Evolutionary conservation across 768 basidiomycete genomes (phyloP).

Genomic region (Suillus spraguei): DNA sequence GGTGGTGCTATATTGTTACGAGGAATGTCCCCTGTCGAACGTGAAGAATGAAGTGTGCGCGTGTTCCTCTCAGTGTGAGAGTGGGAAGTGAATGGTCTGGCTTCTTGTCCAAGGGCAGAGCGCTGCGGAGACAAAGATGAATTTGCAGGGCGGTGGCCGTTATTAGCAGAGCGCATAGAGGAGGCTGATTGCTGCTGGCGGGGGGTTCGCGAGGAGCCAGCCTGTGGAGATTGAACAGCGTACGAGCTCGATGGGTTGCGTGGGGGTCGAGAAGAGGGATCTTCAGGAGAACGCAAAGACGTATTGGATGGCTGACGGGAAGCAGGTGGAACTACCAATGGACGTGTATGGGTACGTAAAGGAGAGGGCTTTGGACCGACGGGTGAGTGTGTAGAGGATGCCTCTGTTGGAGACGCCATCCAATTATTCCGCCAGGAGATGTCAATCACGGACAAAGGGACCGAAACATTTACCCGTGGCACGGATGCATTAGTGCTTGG

Average conservation of each 20-base stretch:
- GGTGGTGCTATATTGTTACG: conserved; percentile 3
- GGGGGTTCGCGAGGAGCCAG: neutral
- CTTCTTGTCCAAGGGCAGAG: neutral
- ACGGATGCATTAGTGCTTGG: conserved; percentile 3
- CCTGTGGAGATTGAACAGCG: neutral
- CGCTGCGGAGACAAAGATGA: neutral
- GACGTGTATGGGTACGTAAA: neutral
- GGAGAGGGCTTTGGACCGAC: conserved; percentile 4
- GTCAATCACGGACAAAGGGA: conserved; percentile 7
- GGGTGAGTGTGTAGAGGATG: conserved; percentile 4
- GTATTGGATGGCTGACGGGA: conserved; percentile 11
- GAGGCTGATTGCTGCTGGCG: conserved; percentile 13
- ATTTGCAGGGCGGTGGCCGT: neutral
- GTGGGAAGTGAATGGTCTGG: neutral
- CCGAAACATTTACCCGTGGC: conserved; percentile 2
- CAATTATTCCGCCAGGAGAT: conserved; percentile 11
- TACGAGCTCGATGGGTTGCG: conserved; percentile 3
- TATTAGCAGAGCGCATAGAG: conserved; percentile 2
- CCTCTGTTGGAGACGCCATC: conserved; percentile 5
- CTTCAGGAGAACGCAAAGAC: conserved; percentile 8
- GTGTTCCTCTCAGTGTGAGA: conserved; percentile 18
- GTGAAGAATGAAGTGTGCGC: conserved; percentile 20
- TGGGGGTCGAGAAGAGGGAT: conserved; percentile 5
- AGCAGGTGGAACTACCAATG: conserved; percentile 1
- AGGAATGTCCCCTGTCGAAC: conserved; percentile 28